phyloP scores from a whole-genome alignment of 1,284 basidiomycete species.

The Ustilago xerochloae region DNA sequence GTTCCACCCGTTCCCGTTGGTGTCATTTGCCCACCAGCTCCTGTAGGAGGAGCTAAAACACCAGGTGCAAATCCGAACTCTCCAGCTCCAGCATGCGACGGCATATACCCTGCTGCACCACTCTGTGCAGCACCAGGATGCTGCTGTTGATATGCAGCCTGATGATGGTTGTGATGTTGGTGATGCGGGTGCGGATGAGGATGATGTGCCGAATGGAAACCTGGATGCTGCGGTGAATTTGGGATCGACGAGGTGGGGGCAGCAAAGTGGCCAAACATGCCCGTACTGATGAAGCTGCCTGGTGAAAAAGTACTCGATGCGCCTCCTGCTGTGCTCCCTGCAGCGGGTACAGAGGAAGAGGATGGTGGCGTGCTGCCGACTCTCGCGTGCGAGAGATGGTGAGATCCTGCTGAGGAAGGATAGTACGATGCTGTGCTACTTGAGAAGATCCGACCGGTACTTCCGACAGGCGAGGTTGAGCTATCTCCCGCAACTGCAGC shows the following conservation, averaged over 20 bases:
- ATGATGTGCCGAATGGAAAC: constrained; percentile 5
- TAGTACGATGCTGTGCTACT: constrained; percentile 10
- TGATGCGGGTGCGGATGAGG: constrained; percentile 12
- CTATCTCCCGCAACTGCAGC: background rate
- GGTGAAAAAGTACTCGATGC: constrained; percentile 19
- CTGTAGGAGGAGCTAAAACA: background rate
- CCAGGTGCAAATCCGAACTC: constrained; percentile 24
- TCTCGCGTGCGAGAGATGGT: constrained; percentile 9
- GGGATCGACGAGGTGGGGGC: constrained; percentile 13
- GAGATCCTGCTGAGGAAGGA: background rate
- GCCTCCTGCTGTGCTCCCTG: constrained; percentile 1
- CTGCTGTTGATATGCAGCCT: constrained; percentile 13
- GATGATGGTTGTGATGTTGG: constrained; percentile 10
- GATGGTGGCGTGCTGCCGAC: background rate
- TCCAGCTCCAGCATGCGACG: background rate
- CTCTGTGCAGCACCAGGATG: background rate
- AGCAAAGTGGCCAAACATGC: constrained; percentile 47
- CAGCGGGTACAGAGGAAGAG: background rate
- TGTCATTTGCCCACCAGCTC: constrained; percentile 13
- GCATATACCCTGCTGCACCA: background rate
- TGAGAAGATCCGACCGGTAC: background rate
- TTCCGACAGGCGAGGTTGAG: constrained; percentile 9
- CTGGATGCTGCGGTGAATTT: constrained; percentile 15
- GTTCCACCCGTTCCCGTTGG: constrained; percentile 22
- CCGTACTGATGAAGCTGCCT: constrained; percentile 32